Percentiles rank a stretch among this genome's conserved stretches.
Conservation (phyloP, 2,329 filamentous ascomycete species). For the Trichoderma sp. region DNA sequence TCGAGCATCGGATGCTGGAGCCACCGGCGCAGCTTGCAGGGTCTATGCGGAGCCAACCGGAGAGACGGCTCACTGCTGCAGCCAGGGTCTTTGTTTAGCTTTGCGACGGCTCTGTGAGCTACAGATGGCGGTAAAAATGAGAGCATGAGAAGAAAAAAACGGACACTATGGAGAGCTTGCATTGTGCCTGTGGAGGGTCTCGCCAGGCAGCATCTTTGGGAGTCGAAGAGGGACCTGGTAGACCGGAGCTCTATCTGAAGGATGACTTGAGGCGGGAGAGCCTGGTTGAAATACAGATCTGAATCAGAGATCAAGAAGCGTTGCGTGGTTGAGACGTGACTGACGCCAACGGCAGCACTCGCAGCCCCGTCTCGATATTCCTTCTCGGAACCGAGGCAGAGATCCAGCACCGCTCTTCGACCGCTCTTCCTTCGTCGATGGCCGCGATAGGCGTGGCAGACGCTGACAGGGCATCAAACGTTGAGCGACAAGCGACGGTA, state of each 20-base stretch:
- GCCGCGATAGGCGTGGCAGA: slow-evolving; percentile 4
- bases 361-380: background rate
- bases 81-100: slow-evolving; percentile 17
- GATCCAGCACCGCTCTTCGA: background rate
- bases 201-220: background rate
- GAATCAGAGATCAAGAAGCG: too few species aligned
- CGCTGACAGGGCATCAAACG: slow-evolving; percentile 5
- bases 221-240: background rate
- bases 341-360: too few species aligned
- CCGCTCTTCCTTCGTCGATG: background rate
- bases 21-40: background rate
- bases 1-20: slow-evolving; percentile 4
- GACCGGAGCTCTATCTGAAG: background rate
- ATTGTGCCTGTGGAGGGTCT: slow-evolving; percentile 9
- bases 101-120: slow-evolving; percentile 21
- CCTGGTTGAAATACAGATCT: too few species aligned
- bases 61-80: background rate
- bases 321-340: too few species aligned
- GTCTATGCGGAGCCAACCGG: background rate
- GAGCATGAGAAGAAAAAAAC: background rate
- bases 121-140: slow-evolving; percentile 24
- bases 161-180: background rate
- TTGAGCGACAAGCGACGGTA: background rate
- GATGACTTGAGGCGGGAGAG: background rate
- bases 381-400: background rate